Base-by-base conservation (phyloP, 495 filamentous ascomycete genomes). In the Podospora pseudocomata region DNA sequence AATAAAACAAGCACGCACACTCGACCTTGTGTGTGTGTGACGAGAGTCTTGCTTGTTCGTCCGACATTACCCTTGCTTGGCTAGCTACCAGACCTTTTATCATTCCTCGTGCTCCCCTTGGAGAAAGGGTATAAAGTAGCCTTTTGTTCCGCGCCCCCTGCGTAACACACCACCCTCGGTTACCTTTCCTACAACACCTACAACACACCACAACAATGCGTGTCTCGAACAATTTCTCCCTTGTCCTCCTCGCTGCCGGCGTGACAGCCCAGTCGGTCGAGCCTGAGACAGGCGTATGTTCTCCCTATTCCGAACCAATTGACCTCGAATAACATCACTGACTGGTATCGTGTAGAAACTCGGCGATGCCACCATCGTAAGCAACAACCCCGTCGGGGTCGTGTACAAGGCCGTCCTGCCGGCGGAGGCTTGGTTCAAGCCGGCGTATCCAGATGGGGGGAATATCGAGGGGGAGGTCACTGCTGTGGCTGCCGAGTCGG, bases 391-490 rank as follows among this genome's bases (percentile, higher is more conserved):
- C n/a, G 63, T 70, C 9, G 86, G 87, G 20, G 80, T 83, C 18
- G 73, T 79, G 19, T 91, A 89, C 79, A 78, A 82, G 55, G 90
- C 89, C 5, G 80, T 72, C 4, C 81, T 94, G 2, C 88, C 87
- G 5, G 76, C 85, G 11, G 77, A 80, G 5, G 71, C 82, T 1
- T 85, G 82, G 73, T 82, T 77, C 75, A 76, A 79, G 68, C 71
- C 76, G 11, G 78, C 78, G 23, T 83, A 79, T 67, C 76, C 82
- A 30, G 82, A 82, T 57, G 87, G 84, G 58, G 84, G 81, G 53
- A 82, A 83, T 63, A 77, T 93, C 64, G 81, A 84, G 64, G 93
- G 93, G 32, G 79, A 72, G 30, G 73, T 97, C 64, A 79, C 78
- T 0, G 88, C 86, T n/a, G 80, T 74, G 26, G 80, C 88, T 3